Percentiles rank a stretch among this genome's conserved stretches.
Conservation (phyloP, 305 asterid species). For the Solanum aculeatissimum region DNA sequence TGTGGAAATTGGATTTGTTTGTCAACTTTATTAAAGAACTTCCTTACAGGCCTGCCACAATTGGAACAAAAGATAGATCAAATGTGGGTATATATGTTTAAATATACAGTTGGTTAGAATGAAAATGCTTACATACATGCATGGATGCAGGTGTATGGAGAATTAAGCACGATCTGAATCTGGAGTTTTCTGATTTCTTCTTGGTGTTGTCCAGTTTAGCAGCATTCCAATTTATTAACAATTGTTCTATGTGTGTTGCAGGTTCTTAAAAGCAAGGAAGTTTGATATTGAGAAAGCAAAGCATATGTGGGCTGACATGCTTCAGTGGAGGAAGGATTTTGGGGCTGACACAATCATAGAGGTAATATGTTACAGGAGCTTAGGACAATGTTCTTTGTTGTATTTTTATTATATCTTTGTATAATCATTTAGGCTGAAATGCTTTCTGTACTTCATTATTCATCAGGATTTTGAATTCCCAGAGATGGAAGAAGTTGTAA, state of each 20-base stretch:
- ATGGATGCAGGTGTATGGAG: background rate
- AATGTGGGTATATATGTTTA: background rate
- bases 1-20: background rate
- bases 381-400: background rate
- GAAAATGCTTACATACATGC: background rate
- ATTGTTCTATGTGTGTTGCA: conserved; percentile 13
- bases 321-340: conserved; percentile 95
- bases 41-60: background rate
- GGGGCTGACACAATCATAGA: conserved; percentile 68
- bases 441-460: background rate
- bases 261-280: conserved; percentile 94
- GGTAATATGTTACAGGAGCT: conserved; percentile 23
- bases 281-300: conserved; percentile 83
- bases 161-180: background rate
- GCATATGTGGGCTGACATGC: conserved; percentile 98
- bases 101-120: background rate
- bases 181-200: background rate
- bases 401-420: background rate
- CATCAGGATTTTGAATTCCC: conserved; percentile 75
- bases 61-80: background rate
- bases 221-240: background rate
- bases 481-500: conserved; percentile 74
- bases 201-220: background rate
- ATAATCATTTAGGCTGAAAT: background rate
- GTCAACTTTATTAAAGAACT: background rate